Percentiles rank a stretch among this genome's conserved stretches.
Evolutionary conservation across 202 grass and related monocot species (phyloP).

Genomic region (Panicum hallii): DNA sequence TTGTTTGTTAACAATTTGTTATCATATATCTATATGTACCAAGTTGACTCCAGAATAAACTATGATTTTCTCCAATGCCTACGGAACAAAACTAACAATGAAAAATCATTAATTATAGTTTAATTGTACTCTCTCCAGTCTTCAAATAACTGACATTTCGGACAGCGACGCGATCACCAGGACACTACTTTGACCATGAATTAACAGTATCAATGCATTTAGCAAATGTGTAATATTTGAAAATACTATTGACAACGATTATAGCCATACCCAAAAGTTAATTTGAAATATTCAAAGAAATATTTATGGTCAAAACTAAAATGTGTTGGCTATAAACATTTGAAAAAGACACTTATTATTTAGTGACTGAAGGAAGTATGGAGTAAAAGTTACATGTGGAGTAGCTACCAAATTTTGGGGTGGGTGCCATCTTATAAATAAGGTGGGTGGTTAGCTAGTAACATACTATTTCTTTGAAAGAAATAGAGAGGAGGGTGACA

Average conservation of each 20-base stretch:
- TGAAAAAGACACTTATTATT: too few relatives aligned
- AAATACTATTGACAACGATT: too few relatives aligned
- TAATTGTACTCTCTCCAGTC: too few relatives aligned
- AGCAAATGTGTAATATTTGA: too few relatives aligned
- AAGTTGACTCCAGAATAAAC: conserved; percentile 29
- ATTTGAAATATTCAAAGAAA: too few relatives aligned
- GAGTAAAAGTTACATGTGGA: conserved; percentile 22
- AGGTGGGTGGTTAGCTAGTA: conserved; percentile 16
- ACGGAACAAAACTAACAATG: not conserved
- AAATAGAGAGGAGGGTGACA: not conserved
- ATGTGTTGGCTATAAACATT: too few relatives aligned
- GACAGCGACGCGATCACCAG: too few relatives aligned
- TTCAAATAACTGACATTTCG: too few relatives aligned
- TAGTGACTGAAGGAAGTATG: not conserved
- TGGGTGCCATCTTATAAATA: conserved; percentile 12
- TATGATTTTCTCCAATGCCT: conserved; percentile 6
- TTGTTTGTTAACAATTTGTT: conserved; percentile 28
- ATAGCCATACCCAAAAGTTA: too few relatives aligned
- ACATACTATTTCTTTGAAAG: not conserved
- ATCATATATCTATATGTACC: conserved; percentile 14
- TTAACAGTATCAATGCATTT: not conserved
- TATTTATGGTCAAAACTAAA: too few relatives aligned
- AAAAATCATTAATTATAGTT: conserved; percentile 21
- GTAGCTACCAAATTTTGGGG: not conserved
- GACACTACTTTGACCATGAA: not conserved